Conservation (phyloP, 176 grass and related monocot genomes). For the Chloris gayana region DNA sequence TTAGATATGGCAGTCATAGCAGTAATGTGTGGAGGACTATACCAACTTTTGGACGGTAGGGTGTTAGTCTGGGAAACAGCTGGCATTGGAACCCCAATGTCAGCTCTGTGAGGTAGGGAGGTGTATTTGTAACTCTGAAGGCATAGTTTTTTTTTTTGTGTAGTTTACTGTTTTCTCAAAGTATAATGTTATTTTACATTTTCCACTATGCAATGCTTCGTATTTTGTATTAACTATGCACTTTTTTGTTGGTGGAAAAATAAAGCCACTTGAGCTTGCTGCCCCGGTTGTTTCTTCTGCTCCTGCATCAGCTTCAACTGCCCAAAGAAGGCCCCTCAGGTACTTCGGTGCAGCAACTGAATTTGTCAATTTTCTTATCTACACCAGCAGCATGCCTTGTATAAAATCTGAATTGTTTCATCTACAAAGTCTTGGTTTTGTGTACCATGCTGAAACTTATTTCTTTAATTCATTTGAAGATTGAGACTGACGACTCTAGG, state of each 20-base stretch:
- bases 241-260: conserved; percentile 25
- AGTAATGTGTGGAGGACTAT: background rate
- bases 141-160: background rate
- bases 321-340: conserved; percentile 69
- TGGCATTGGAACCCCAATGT: background rate
- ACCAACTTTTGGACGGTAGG: background rate
- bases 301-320: conserved; percentile 37
- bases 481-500: conserved; percentile 72
- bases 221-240: conserved; percentile 11
- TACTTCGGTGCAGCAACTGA: conserved; percentile 30
- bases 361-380: background rate
- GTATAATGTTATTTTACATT: background rate
- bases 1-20: background rate
- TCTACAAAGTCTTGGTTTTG: background rate
- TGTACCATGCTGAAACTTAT: background rate
- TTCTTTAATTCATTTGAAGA: conserved; percentile 45
- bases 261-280: conserved; percentile 65
- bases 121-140: background rate
- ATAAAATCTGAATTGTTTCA: conserved; percentile 1
- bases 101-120: background rate
- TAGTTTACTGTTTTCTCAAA: background rate
- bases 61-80: background rate
- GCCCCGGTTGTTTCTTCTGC: conserved; percentile 55
- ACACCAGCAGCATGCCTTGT: background rate
- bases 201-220: background rate